Evolutionary conservation across 2,329 filamentous ascomycete species (phyloP).

Genomic region (Trichoderma aggressivum): DNA sequence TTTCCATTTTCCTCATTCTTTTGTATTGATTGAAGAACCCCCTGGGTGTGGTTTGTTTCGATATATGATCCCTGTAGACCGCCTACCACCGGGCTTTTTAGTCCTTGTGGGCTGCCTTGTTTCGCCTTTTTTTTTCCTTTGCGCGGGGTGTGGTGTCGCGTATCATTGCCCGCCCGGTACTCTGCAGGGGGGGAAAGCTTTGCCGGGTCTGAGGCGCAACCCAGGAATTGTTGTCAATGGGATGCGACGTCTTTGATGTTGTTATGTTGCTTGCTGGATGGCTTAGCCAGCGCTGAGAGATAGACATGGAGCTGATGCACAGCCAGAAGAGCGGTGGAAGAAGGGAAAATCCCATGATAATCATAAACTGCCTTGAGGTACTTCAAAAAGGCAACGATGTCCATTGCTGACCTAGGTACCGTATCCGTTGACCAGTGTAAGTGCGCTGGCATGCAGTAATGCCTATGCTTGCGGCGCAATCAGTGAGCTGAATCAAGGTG

Average conservation of each 20-base stretch:
- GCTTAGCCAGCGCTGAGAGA: background rate
- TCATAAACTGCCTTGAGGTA: background rate
- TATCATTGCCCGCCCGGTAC: background rate
- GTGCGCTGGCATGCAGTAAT: background rate
- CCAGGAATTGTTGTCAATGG: background rate
- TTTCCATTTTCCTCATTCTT: background rate
- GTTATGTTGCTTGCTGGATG: background rate
- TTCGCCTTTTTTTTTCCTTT: background rate
- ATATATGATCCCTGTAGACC: background rate
- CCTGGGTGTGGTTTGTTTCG: background rate
- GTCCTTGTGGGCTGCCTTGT: slow-evolving; percentile 3
- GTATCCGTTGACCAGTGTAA: background rate
- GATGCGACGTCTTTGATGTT: background rate
- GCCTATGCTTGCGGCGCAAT: background rate
- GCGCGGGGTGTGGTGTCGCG: background rate
- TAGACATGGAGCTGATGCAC: background rate
- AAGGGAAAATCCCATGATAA: background rate
- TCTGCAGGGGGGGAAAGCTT: background rate
- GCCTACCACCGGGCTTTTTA: background rate
- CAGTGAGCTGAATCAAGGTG: background rate
- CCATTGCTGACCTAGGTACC: background rate
- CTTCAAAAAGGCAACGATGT: background rate
- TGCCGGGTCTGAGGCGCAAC: background rate
- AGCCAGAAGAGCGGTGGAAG: background rate
- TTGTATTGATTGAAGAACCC: background rate